A percentile compares a stretch with the other conserved stretches of the same genome.
phyloP scores from a whole-genome alignment of 1,284 basidiomycete genomes.

The Naganishia sp. region DNA sequence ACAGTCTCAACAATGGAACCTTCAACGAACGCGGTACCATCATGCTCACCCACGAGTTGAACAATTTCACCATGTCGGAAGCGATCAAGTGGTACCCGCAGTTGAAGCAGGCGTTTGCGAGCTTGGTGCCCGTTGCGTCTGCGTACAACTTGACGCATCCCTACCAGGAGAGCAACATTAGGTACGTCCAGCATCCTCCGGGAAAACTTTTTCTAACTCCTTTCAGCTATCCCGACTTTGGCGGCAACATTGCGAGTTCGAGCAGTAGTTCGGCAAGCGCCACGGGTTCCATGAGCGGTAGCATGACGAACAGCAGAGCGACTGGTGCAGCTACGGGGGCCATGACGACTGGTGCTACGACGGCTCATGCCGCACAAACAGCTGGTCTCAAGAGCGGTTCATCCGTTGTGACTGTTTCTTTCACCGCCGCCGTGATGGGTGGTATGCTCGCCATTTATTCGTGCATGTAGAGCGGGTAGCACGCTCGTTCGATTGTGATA shows the following conservation, averaged over 20 bases:
- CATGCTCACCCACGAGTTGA: conserved; percentile 57
- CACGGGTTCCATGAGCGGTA: neutral
- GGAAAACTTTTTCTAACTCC: too few species aligned
- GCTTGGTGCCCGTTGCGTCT: conserved; percentile 50
- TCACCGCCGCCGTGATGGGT: neutral
- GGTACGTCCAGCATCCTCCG: conserved; percentile 39
- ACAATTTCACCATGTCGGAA: conserved; percentile 53
- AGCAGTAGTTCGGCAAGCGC: conserved; percentile 9
- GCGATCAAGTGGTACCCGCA: conserved; percentile 45
- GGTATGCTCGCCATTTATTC: neutral
- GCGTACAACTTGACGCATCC: conserved; percentile 55
- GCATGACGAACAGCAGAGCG: neutral
- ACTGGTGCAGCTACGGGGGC: neutral
- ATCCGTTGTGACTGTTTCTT: neutral
- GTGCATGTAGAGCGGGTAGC: neutral
- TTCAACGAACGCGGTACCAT: conserved; percentile 52
- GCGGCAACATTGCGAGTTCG: conserved; percentile 1
- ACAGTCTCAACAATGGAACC: conserved; percentile 48
- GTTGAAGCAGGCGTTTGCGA: conserved; percentile 47
- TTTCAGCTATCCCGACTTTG: conserved; percentile 26
- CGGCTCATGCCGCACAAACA: neutral
- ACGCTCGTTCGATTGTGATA: too few species aligned
- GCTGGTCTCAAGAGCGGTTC: neutral
- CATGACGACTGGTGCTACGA: neutral
- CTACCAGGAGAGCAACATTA: conserved; percentile 55